Conservation (phyloP, 202 grass and related monocot species). For the Brachypodium distachyon region DNA sequence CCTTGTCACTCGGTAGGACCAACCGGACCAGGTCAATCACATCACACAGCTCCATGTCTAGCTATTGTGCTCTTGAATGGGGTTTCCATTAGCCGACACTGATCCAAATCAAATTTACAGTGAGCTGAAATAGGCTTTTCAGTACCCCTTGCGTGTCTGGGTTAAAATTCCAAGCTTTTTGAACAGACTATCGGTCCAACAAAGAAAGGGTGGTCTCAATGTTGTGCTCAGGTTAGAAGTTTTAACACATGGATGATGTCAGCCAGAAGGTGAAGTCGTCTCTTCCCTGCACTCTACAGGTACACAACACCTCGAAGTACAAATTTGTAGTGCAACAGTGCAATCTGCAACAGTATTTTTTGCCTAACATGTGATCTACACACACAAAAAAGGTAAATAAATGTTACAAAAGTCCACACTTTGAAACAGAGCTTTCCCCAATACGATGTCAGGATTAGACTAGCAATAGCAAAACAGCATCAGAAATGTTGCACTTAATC, state of each 20-base stretch:
- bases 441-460: too few species aligned
- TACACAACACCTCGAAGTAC: too few species aligned
- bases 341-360: too few species aligned
- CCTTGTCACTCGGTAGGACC: slow-evolving; percentile 12
- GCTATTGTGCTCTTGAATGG: neutral
- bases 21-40: neutral
- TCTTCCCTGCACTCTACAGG: too few species aligned
- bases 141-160: neutral
- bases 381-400: too few species aligned
- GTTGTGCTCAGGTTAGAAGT: neutral
- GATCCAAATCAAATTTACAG: neutral
- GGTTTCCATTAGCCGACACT: neutral
- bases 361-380: too few species aligned
- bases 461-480: too few species aligned
- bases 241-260: neutral
- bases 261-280: too few species aligned
- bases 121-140: neutral
- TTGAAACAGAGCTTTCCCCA: too few species aligned
- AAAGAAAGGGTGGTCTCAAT: neutral
- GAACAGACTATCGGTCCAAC: neutral
- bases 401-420: too few species aligned
- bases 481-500: too few species aligned
- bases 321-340: too few species aligned
- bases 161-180: neutral
- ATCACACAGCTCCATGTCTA: neutral